Conservation (phyloP, 148 eudicot genomes). For the Polygonum aviculare region DNA sequence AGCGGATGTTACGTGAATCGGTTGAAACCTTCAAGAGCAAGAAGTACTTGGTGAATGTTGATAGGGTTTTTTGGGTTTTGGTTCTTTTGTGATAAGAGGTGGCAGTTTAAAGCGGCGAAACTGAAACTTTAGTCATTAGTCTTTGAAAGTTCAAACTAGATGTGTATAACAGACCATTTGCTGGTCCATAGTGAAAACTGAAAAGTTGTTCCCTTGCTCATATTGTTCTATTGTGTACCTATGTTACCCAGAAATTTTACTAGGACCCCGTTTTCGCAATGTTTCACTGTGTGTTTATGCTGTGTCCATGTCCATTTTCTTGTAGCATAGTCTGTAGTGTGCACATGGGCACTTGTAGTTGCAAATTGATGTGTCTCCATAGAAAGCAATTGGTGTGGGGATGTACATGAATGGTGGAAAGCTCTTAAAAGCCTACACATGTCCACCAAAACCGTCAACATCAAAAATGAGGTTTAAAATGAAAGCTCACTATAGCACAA, state of each 20-base stretch:
- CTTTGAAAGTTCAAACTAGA: not conserved
- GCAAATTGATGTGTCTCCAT: not conserved
- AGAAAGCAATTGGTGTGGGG: not conserved
- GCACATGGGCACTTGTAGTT: not conserved
- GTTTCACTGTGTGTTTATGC: no score
- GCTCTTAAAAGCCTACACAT: not conserved
- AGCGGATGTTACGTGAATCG: constrained; percentile 23
- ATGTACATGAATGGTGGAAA: not conserved
- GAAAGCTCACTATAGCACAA: not conserved
- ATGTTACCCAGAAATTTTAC: no score
- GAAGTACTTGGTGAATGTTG: not conserved
- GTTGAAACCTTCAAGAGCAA: constrained; percentile 20
- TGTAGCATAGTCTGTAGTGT: not conserved
- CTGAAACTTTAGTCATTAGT: not conserved
- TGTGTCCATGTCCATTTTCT: no score
- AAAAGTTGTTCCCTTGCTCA: not conserved
- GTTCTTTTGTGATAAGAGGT: not conserved
- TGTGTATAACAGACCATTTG: constrained; percentile 9
- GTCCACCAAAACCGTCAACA: not conserved
- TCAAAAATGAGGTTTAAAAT: not conserved
- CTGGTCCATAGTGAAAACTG: constrained; percentile 6
- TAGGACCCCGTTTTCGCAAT: no score
- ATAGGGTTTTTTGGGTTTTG: not conserved
- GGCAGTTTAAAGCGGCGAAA: not conserved
- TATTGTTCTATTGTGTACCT: not conserved